Percentiles rank a stretch among this genome's conserved stretches.
phyloP scores from a whole-genome alignment of 345 rosid genomes.

The Bretschneidera sinensis region DNA sequence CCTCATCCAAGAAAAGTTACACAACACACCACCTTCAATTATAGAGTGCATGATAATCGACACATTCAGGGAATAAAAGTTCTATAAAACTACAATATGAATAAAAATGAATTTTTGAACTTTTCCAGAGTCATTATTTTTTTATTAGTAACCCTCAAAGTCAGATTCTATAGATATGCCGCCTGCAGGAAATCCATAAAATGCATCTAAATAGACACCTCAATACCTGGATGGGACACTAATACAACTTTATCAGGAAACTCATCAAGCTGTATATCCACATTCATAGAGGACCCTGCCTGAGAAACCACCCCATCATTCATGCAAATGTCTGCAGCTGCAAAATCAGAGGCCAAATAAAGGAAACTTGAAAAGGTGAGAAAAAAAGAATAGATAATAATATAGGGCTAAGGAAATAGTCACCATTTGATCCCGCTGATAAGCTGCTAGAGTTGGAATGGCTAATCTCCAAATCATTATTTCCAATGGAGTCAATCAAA shows the following conservation, averaged over 20 bases:
- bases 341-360: constrained; percentile 16
- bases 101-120: background rate
- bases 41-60: too few relatives aligned
- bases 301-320: constrained; percentile 14
- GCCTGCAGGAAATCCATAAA: background rate
- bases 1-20: too few relatives aligned
- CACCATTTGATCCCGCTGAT: constrained; percentile 28
- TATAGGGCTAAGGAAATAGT: background rate
- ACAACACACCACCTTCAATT: too few relatives aligned
- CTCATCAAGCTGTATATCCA: constrained; percentile 7
- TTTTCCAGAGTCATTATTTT: background rate
- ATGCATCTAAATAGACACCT: background rate
- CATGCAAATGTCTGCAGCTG: constrained; percentile 15
- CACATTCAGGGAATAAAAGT: too few relatives aligned
- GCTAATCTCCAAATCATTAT: constrained; percentile 16
- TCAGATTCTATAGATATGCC: background rate
- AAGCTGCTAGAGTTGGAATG: constrained; percentile 4
- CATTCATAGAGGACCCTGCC: constrained; percentile 11
- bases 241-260: constrained; percentile 13
- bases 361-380: background rate
- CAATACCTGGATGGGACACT: constrained; percentile 25
- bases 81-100: too few relatives aligned
- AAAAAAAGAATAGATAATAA: background rate
- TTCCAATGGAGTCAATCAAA: constrained; percentile 13
- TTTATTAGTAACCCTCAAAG: background rate